Percentiles rank a stretch among this genome's conserved stretches.
Conservation (phyloP, 2,329 filamentous ascomycete species). For the Botrytis squamosa region DNA sequence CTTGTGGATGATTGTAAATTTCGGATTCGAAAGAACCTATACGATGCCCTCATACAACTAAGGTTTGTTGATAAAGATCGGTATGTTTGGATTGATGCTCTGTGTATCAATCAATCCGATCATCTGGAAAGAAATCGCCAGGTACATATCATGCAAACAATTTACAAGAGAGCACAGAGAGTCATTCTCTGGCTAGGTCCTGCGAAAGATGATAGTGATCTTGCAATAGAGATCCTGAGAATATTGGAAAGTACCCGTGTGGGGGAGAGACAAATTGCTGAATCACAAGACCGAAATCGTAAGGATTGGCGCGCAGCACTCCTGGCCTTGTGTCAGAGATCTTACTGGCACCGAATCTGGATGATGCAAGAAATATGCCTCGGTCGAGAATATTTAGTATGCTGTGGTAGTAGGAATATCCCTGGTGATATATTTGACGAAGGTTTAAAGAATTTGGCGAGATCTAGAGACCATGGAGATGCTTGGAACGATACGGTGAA, state of each 20-base stretch:
- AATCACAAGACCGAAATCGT: not conserved
- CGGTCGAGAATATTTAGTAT: not conserved
- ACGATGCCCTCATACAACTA: not conserved
- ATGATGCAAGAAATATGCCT: constrained; percentile 3
- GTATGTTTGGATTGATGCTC: not conserved
- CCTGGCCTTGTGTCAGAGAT: not conserved
- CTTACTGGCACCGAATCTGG: not conserved
- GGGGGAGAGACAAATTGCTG: not conserved
- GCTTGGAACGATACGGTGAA: not conserved
- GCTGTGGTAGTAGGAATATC: not conserved
- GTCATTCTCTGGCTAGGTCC: not conserved
- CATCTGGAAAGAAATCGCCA: not conserved
- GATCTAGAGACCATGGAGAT: not conserved
- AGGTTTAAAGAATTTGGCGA: not conserved
- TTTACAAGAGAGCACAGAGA: not conserved
- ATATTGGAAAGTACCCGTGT: not conserved
- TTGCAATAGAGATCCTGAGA: not conserved
- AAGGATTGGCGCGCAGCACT: not conserved
- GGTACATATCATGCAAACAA: not conserved
- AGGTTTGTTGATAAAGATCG: not conserved
- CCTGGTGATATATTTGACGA: not conserved
- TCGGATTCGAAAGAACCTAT: not conserved
- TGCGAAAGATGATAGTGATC: not conserved
- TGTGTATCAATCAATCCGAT: not conserved
- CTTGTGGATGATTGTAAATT: not conserved